These are phyloP conservation scores for Selenicereus undatus DNA, from an alignment of 148 eudicot species.

Conservation along the genomic window DNA sequence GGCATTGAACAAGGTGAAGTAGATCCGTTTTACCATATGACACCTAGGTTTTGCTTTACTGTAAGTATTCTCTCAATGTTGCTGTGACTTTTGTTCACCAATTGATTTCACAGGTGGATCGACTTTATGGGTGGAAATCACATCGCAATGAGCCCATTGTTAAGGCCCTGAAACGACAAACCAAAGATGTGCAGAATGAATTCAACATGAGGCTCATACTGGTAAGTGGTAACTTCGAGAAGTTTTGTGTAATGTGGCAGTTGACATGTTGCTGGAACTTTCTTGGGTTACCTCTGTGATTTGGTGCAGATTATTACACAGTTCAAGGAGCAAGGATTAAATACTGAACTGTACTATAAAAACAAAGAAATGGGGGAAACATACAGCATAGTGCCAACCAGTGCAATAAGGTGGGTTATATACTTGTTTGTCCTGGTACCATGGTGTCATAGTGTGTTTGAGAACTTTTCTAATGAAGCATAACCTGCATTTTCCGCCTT, in stretches of 20 bases:
- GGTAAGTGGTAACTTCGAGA: conserved; percentile 51
- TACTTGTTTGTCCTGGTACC: background rate
- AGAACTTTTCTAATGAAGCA: background rate
- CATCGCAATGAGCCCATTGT: conserved; percentile 67
- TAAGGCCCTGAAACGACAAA: conserved; percentile 77
- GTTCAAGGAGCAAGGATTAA: conserved; percentile 85
- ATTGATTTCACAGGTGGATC: conserved; percentile 57
- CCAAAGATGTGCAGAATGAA: conserved; percentile 68
- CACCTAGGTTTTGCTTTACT: background rate
- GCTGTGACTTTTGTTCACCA: conserved; percentile 9
- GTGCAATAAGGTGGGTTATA: conserved; percentile 67
- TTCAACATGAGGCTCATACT: conserved; percentile 62
- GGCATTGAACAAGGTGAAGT: conserved; percentile 81
- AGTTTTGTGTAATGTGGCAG: background rate
- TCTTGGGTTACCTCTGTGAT: conserved; percentile 1
- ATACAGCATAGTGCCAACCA: conserved; percentile 83
- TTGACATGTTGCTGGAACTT: conserved; percentile 1
- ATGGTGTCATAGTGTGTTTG: background rate
- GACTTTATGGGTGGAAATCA: conserved; percentile 86
- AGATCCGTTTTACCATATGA: background rate
- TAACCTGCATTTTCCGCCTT: background rate
- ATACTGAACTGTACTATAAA: conserved; percentile 84
- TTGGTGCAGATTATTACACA: conserved; percentile 61
- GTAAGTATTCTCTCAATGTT: background rate
- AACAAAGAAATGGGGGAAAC: conserved; percentile 97